A percentile compares a stretch with the other conserved stretches of the same genome.
Evolutionary conservation across 164 flowering plant species (phyloP).

Genomic region (Chimonanthus salicifolius): DNA sequence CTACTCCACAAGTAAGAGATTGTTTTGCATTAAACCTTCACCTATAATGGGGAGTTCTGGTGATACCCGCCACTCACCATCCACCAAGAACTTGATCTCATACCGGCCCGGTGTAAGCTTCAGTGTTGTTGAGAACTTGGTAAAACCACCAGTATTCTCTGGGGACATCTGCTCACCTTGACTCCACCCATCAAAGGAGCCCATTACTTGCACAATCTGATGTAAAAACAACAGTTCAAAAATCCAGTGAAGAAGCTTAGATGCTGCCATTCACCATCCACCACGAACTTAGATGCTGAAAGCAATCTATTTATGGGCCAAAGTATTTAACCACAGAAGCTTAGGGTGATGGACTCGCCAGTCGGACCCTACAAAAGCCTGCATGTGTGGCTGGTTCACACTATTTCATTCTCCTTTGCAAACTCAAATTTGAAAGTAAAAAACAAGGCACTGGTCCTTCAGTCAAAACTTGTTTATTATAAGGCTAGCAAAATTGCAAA

Average conservation of each 20-base stretch:
- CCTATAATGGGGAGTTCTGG: slow-evolving; percentile 81
- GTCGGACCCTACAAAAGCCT: too few relatives aligned
- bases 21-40: slow-evolving; percentile 67
- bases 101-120: slow-evolving; percentile 92
- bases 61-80: slow-evolving; percentile 84
- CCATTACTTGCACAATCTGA: slow-evolving; percentile 94
- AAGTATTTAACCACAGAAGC: too few relatives aligned
- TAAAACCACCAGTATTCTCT: slow-evolving; percentile 64
- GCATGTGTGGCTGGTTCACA: too few relatives aligned
- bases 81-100: slow-evolving; percentile 91
- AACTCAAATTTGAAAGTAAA: too few relatives aligned
- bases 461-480: too few relatives aligned
- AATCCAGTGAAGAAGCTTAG: not conserved
- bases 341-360: too few relatives aligned
- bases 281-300: too few relatives aligned
- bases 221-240: not conserved
- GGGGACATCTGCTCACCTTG: slow-evolving; percentile 84
- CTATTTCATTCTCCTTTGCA: too few relatives aligned
- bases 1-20: slow-evolving; percentile 68
- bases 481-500: too few relatives aligned
- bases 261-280: too few relatives aligned
- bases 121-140: slow-evolving; percentile 64
- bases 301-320: too few relatives aligned
- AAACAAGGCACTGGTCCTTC: too few relatives aligned
- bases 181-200: slow-evolving; percentile 92